Evolutionary conservation across 768 basidiomycete species (phyloP).

Genomic region (Agrocybe chaxingu): DNA sequence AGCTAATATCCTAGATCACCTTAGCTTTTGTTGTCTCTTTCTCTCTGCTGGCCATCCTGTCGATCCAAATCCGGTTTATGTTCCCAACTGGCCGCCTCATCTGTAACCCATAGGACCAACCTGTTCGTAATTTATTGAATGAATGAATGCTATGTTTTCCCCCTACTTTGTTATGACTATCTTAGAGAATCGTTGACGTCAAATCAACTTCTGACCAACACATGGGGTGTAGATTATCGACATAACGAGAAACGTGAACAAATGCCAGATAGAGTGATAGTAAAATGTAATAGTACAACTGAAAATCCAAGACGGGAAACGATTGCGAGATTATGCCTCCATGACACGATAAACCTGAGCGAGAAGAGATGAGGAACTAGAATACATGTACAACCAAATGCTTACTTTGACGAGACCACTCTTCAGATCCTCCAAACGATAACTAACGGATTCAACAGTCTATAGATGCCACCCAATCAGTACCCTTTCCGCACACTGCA

Average conservation of each 20-base stretch:
- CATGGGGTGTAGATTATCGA: too few relatives aligned
- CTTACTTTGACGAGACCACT: slow-evolving; percentile 76
- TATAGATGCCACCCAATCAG: slow-evolving; percentile 11
- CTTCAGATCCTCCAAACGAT: slow-evolving; percentile 87
- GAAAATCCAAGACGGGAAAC: slow-evolving; percentile 30
- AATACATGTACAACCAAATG: background rate
- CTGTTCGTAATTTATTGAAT: background rate
- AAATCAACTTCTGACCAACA: too few relatives aligned
- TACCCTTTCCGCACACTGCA: background rate
- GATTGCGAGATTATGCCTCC: slow-evolving; percentile 24
- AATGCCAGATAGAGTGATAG: too few relatives aligned
- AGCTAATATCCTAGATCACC: too few relatives aligned
- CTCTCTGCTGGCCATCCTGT: too few relatives aligned
- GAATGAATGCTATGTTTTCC: slow-evolving; percentile 10
- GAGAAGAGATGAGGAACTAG: background rate
- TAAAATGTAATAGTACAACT: too few relatives aligned
- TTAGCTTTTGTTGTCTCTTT: too few relatives aligned
- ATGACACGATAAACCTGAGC: slow-evolving; percentile 38
- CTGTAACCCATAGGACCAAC: too few relatives aligned
- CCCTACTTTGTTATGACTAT: slow-evolving; percentile 6
- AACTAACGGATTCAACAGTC: slow-evolving; percentile 77
- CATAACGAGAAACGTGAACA: too few relatives aligned
- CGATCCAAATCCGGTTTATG: too few relatives aligned
- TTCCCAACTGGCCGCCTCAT: too few relatives aligned
- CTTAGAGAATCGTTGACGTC: slow-evolving; percentile 17